Evolutionary conservation across 2,329 filamentous ascomycete species (phyloP), one percentile per base, ranked within the genome.

Genomic region (Pyricularia pennisetigena): DNA sequence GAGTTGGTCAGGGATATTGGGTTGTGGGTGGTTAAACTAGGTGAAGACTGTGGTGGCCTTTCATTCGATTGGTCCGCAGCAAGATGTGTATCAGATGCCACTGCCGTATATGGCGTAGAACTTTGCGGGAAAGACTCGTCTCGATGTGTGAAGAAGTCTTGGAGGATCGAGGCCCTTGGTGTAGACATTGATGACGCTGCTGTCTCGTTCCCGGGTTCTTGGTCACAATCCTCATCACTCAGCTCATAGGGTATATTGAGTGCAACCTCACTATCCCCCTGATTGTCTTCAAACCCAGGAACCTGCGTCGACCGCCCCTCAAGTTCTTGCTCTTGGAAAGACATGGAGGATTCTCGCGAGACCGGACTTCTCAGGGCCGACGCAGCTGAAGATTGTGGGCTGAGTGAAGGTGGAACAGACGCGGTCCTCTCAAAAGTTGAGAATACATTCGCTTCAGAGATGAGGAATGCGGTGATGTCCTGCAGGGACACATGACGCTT

Each of bases 391-490:
- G 85, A 86, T 65, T 78, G 79, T 4, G 81, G 81, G 69, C 82
- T 80, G 6, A 79, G 77, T 2, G 89, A 87, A 1, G 88, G 89
- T 6, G 83, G 83, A 71, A 86, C 79, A 1, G 86, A 85, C 1
- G 87, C 84, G 4, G 86, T 85, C 61, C 82, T 82, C 12, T 84
- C 83, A 57, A 90, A 76, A 10, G 82, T 82, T 4, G 87, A 85
- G 69, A 91, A 90, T 57, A 87, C 83, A 64, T 86, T 87, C 23
- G 87, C 86, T 72, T 92, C 88, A 3, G 88, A 89, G 59, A 91
- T 87, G 30, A 92, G 76, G 71, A 84, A 85, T 16, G 88, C 89
- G 26, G 85, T 84, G 35, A 92, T 85, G 66, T 85, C 85, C 20
- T 85, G 83, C n/a, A 92, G 78, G 20, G 82, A 84, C 65, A 92